Evolutionary conservation across 1,139 yeast species (phyloP).

Genomic region (Hyphopichia wangnamkhiaoensis): DNA sequence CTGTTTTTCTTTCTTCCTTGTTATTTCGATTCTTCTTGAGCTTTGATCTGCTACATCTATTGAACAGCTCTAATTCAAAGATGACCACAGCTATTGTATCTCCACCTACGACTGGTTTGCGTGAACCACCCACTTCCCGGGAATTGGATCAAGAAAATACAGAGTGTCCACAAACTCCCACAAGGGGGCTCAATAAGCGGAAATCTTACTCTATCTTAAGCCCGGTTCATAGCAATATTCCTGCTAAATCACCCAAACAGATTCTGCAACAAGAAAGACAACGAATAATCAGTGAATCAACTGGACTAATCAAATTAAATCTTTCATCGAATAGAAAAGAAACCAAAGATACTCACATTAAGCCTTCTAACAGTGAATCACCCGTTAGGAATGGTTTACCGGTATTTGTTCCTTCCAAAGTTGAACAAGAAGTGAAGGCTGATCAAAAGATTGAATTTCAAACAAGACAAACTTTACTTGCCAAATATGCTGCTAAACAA

Average conservation of each 20-base stretch:
- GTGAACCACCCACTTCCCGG: too few relatives aligned
- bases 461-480: conserved; percentile 13
- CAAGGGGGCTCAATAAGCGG: conserved; percentile 11
- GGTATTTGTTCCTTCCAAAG: conserved; percentile 14
- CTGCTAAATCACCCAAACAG: conserved; percentile 1
- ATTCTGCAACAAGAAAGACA: conserved; percentile 7
- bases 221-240: conserved; percentile 8
- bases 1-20: too few relatives aligned
- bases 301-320: conserved; percentile 22
- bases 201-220: conserved; percentile 16
- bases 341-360: not conserved
- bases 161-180: conserved; percentile 4
- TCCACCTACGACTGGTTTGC: too few relatives aligned
- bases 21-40: too few relatives aligned
- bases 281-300: conserved; percentile 19
- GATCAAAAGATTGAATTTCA: conserved; percentile 3
- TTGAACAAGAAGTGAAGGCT: conserved; percentile 1
- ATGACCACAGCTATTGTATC: too few relatives aligned
- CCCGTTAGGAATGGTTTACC: conserved; percentile 12
- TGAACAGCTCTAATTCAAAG: too few relatives aligned
- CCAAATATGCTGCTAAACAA: conserved; percentile 22
- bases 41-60: too few relatives aligned
- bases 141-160: conserved; percentile 6
- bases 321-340: conserved; percentile 12
- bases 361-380: too few relatives aligned